Percentiles rank a stretch among this genome's conserved stretches.
phyloP scores from a whole-genome alignment of 352 stramenopile genomes.

The Globisporangium emineosum region DNA sequence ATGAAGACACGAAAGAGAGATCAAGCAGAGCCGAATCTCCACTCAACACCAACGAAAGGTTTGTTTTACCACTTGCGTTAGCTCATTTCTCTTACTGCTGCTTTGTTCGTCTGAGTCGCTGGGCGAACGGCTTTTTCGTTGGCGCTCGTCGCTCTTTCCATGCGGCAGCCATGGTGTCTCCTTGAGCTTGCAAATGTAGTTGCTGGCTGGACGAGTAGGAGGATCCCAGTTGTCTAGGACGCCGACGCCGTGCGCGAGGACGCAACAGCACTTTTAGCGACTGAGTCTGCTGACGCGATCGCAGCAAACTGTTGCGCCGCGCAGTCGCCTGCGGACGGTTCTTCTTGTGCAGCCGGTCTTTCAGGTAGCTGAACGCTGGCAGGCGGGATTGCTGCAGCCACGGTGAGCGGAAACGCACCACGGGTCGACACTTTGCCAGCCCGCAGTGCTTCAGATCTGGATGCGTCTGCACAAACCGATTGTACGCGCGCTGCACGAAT shows the following conservation, averaged over 20 bases:
- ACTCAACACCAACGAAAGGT: background rate
- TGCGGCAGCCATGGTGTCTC: background rate
- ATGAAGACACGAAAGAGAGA: background rate
- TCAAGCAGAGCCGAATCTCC: background rate
- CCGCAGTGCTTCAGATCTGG: slow-evolving; percentile 20
- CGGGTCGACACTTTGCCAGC: background rate
- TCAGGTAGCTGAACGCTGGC: slow-evolving; percentile 22
- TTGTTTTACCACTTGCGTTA: background rate
- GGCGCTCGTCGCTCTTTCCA: background rate
- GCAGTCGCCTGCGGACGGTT: slow-evolving; percentile 19
- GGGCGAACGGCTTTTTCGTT: background rate
- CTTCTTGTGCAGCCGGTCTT: slow-evolving; percentile 17
- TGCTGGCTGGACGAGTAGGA: background rate
- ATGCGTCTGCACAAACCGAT: slow-evolving; percentile 21
- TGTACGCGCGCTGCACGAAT: slow-evolving; percentile 26
- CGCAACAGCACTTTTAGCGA: slow-evolving; percentile 10
- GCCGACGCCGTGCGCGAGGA: background rate
- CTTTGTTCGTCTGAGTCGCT: background rate
- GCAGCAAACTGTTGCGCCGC: slow-evolving; percentile 19
- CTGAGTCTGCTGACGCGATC: slow-evolving; percentile 6
- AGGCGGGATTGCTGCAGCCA: background rate
- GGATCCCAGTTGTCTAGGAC: background rate
- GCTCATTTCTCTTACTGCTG: background rate
- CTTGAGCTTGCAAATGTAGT: background rate
- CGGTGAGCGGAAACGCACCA: background rate